A percentile compares a stretch with the other conserved stretches of the same genome.
Evolutionary conservation across 805 yeast genomes (phyloP).

Genomic region (Saccharomycopsis synnaedendra): DNA sequence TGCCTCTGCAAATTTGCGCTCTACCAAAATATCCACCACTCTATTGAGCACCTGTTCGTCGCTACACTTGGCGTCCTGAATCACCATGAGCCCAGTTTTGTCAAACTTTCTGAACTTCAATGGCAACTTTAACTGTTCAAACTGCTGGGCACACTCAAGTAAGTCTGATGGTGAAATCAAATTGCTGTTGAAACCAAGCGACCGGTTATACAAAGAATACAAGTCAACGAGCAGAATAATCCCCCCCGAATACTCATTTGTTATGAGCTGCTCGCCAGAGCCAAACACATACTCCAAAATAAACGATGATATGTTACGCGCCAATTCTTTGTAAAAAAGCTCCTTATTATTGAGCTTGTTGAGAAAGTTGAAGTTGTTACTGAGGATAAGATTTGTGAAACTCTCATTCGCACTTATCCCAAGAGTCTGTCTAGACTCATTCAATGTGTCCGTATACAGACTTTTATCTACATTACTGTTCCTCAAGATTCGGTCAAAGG

Average conservation of each 20-base stretch:
- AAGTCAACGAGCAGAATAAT: constrained; percentile 51
- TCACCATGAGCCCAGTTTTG: constrained; percentile 28
- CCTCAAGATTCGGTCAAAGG: constrained; percentile 21
- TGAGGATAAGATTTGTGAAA: constrained; percentile 14
- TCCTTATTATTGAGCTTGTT: constrained; percentile 12
- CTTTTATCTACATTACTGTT: constrained; percentile 18
- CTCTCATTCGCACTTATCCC: constrained; percentile 18
- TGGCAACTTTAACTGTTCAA: constrained; percentile 50
- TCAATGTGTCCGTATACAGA: constrained; percentile 25
- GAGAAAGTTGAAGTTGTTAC: constrained; percentile 16
- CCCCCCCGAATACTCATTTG: constrained; percentile 35
- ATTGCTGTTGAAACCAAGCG: constrained; percentile 53
- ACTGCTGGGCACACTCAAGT: constrained; percentile 43
- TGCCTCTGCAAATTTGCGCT: constrained; percentile 19
- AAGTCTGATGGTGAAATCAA: constrained; percentile 64
- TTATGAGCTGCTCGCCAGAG: not conserved
- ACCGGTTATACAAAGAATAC: constrained; percentile 51
- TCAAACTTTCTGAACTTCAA: constrained; percentile 30
- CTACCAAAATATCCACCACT: constrained; percentile 24
- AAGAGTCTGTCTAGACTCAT: constrained; percentile 22
- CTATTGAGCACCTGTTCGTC: constrained; percentile 27
- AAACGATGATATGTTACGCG: constrained; percentile 13
- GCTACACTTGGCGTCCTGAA: constrained; percentile 26
- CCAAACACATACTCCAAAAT: constrained; percentile 16
- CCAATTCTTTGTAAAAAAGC: constrained; percentile 14